Conservation (phyloP, 495 filamentous ascomycete genomes). For the Penicillium antarcticum region DNA sequence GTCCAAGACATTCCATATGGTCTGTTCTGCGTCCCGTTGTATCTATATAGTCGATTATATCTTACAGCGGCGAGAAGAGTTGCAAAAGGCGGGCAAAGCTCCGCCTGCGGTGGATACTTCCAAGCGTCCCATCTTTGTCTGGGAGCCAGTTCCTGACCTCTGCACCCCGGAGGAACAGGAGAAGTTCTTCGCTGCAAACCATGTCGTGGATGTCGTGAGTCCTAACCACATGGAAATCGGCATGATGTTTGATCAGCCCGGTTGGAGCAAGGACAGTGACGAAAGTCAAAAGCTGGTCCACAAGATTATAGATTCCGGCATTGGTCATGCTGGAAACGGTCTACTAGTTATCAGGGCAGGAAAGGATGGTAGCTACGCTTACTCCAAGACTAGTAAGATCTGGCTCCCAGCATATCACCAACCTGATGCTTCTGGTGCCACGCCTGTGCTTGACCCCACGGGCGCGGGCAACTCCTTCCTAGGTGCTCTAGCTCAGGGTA, state of each 20-base stretch:
- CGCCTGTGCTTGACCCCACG: conserved; percentile 80
- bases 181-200: conserved; percentile 65
- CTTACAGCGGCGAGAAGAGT: conserved; percentile 40
- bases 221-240: conserved; percentile 87
- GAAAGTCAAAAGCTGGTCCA: conserved; percentile 50
- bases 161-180: conserved; percentile 74
- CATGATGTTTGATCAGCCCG: conserved; percentile 66
- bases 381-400: conserved; percentile 30
- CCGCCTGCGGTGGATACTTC: conserved; percentile 20
- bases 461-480: conserved; percentile 96
- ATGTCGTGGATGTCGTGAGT: conserved; percentile 78
- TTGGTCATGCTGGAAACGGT: conserved; percentile 43
- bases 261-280: conserved; percentile 45
- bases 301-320: conserved; percentile 54
- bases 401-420: conserved; percentile 59
- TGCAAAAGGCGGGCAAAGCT: conserved; percentile 25
- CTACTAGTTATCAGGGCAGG: conserved; percentile 54
- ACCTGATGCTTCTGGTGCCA: conserved; percentile 25
- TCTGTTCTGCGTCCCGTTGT: conserved; percentile 78
- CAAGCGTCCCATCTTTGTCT: conserved; percentile 70
- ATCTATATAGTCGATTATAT: conserved; percentile 66
- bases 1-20: conserved; percentile 79
- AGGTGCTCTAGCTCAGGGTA: conserved; percentile 73
- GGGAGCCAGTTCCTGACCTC: conserved; percentile 91
- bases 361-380: conserved; percentile 57